phyloP scores from a whole-genome alignment of 257 asterid genomes.

The Lavandula angustifolia region DNA sequence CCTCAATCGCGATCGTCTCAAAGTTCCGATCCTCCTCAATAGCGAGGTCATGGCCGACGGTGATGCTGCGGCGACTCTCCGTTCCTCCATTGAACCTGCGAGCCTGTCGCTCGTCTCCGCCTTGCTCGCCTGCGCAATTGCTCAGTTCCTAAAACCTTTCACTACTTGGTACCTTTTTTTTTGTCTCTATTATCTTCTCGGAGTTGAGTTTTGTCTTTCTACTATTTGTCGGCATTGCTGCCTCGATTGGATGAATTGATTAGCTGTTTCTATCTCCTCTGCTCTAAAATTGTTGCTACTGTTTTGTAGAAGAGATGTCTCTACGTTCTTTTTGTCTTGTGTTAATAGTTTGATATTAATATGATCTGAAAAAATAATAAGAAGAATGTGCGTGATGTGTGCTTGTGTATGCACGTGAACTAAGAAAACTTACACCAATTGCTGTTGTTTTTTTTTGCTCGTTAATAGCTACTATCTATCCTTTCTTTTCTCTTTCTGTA shows the following conservation, averaged over 20 bases:
- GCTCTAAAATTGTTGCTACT: conserved; percentile 6
- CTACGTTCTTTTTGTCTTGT: not conserved
- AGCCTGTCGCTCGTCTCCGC: conserved; percentile 76
- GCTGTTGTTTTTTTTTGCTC: no score
- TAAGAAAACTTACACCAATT: not conserved
- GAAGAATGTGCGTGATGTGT: not conserved
- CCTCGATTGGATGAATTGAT: conserved; percentile 22
- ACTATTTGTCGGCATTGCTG: conserved; percentile 8
- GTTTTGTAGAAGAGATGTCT: conserved; percentile 6
- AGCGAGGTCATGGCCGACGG: conserved; percentile 60
- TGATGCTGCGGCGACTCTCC: conserved; percentile 75
- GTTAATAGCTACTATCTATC: no score
- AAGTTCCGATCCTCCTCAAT: conserved; percentile 40
- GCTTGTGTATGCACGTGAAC: not conserved
- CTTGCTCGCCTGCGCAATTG: conserved; percentile 81
- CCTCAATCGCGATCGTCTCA: conserved; percentile 1
- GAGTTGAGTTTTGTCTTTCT: no score
- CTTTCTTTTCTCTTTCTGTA: no score
- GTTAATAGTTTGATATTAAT: conserved; percentile 3
- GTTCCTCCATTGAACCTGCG: conserved; percentile 57
- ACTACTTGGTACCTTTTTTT: conserved; percentile 63
- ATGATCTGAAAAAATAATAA: not conserved
- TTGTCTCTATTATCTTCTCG: conserved; percentile 19
- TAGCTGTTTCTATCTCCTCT: not conserved
- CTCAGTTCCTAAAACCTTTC: conserved; percentile 93